Evolutionary conservation across 2,329 filamentous ascomycete species (phyloP), one percentile per base, ranked within the genome.

Genomic region (Talaromyces sp.): DNA sequence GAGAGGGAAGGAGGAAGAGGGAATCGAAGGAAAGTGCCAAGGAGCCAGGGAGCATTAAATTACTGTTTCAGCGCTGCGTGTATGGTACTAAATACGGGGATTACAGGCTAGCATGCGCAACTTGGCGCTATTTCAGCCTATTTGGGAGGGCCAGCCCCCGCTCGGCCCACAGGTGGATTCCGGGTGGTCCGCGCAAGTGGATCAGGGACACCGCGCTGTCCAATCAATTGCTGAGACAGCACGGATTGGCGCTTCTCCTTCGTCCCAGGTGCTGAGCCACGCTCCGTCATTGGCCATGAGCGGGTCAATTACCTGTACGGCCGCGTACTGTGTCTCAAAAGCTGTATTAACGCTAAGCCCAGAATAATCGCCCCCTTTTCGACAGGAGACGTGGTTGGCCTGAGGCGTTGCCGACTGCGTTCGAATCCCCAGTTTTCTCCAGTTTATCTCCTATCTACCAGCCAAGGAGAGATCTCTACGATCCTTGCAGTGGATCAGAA

Each of bases 291-390:
- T 63, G 61, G 61, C 38, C 10, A 1, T 5, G 10, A 7, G 6
- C n/a, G n/a, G 11, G 22, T 36, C 38, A 34, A 25, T 36, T n/a
- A 27, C 47, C 25, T n/a, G 34, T 63, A 45, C n/a, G 25, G 49
- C 25, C 36, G 49, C 51, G 61, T 63, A 63, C 58, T 62, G 10
- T 58, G 56, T 59, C 56, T 59, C 56, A 19, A 36, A 58, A 36
- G 4, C 11, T 22, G 53, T 36, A 56, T 22, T 15, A n/a, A 36
- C 45, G 31, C 60, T 53, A 53, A 25, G 8, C 47, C 34, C 34
- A 51, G 7, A 40, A 40, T 1, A 22, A 10, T 4, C 11, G 25
- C 8, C 59, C 60, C 60, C 60, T 54, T 54, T 62, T 62, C 31
- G 15, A 10, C 34, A 43, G 17, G 29, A 36, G 51, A 34, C 27